A percentile compares a stretch with the other conserved stretches of the same genome.
Conservation (phyloP, 108 stramenopile genomes). For the Fragilaria crotonensis region DNA sequence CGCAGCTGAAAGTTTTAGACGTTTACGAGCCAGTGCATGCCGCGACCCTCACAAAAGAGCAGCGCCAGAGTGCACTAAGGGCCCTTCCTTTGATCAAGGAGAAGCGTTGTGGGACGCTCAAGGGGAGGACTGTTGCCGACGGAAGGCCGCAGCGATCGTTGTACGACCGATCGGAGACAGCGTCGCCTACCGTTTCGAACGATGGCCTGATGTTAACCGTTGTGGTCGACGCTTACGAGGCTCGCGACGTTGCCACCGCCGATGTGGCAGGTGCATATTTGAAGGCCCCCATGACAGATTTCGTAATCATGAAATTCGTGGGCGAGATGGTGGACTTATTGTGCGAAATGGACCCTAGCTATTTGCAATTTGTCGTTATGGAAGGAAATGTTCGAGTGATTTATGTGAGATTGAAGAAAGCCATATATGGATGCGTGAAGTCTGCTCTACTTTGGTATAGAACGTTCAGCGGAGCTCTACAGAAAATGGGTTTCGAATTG, state of each 20-base stretch:
- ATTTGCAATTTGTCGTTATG: background rate
- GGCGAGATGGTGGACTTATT: background rate
- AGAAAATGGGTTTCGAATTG: too few species aligned
- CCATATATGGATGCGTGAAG: slow-evolving; percentile 32
- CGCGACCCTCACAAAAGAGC: background rate
- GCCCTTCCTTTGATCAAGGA: slow-evolving; percentile 7
- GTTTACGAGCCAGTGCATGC: background rate
- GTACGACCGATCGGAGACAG: slow-evolving; percentile 4
- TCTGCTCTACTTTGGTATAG: slow-evolving; percentile 26
- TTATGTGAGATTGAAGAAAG: slow-evolving; percentile 34
- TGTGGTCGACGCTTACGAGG: slow-evolving; percentile 24
- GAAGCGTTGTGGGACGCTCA: slow-evolving; percentile 11
- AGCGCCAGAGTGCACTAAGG: background rate
- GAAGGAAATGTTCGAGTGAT: slow-evolving; percentile 16
- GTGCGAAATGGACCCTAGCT: background rate
- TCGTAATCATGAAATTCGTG: background rate
- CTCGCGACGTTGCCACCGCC: slow-evolving; percentile 14
- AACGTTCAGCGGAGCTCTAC: slow-evolving; percentile 3
- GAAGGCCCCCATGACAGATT: slow-evolving; percentile 2
- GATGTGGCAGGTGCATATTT: slow-evolving; percentile 32
- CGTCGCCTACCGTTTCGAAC: slow-evolving; percentile 11
- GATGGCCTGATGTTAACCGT: slow-evolving; percentile 11
- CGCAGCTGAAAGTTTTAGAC: background rate
- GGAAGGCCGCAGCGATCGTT: background rate
- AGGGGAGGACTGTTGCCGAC: slow-evolving; percentile 12